Evolutionary conservation across 805 yeast species (phyloP).

Genomic region (Yarrowia divulgata): DNA sequence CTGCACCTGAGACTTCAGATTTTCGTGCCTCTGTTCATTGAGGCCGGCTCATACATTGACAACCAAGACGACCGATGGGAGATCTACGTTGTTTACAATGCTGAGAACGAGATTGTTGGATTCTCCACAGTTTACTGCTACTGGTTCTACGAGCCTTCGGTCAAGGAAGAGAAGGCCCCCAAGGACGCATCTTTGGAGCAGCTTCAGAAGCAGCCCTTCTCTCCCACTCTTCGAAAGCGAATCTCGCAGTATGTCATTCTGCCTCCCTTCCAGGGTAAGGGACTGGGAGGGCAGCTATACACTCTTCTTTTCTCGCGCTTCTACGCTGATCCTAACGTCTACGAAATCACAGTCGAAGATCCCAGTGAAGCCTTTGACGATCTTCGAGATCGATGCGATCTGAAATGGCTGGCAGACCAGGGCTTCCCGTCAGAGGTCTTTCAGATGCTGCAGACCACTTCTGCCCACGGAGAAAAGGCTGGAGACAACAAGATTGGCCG

Average conservation of each 20-base stretch:
- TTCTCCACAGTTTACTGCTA: conserved; percentile 84
- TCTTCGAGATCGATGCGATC: conserved; percentile 82
- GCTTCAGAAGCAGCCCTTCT: conserved; percentile 46
- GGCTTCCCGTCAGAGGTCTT: conserved; percentile 33
- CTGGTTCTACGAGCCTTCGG: conserved; percentile 65
- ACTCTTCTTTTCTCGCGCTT: conserved; percentile 62
- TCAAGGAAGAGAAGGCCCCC: conserved; percentile 11
- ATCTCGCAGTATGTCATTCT: conserved; percentile 86
- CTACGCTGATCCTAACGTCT: conserved; percentile 59
- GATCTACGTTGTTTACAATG: conserved; percentile 61
- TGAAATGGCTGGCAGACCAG: conserved; percentile 56
- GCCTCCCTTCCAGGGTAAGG: conserved; percentile 80
- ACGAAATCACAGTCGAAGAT: conserved; percentile 89
- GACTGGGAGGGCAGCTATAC: conserved; percentile 73
- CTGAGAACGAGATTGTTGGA: conserved; percentile 66
- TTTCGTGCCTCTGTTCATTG: conserved; percentile 83
- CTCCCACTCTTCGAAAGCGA: conserved; percentile 60
- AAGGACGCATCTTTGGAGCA: conserved; percentile 56
- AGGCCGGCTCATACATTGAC: conserved; percentile 92
- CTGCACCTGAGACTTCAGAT: conserved; percentile 77
- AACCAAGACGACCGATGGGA: conserved; percentile 81
- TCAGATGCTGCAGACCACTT: conserved; percentile 45
- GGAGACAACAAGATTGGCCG: conserved; percentile 41
- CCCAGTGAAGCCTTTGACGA: conserved; percentile 94
- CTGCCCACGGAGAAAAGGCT: conserved; percentile 43